Percentiles rank a stretch among this genome's conserved stretches.
phyloP scores from a whole-genome alignment of 2,329 filamentous ascomycete genomes.

The Xylaria sp. region DNA sequence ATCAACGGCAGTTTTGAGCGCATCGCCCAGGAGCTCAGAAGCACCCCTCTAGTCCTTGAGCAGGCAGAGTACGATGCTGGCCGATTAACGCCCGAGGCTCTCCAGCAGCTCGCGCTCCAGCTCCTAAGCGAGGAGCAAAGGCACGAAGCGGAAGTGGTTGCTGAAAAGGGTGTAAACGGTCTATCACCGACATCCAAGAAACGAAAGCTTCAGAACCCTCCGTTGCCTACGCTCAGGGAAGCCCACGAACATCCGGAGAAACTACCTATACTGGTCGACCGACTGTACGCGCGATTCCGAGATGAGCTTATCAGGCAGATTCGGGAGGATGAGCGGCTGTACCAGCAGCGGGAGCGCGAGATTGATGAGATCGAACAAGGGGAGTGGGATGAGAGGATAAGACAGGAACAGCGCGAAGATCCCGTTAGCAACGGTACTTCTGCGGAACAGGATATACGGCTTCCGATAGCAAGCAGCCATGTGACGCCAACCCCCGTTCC shows the following conservation, averaged over 20 bases:
- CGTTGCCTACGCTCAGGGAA: slow-evolving; percentile 73
- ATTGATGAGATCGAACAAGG: slow-evolving; percentile 74
- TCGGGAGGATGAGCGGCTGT: slow-evolving; percentile 76
- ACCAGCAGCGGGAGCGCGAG: slow-evolving; percentile 72
- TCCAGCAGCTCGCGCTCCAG: slow-evolving; percentile 81
- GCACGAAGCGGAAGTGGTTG: slow-evolving; percentile 57
- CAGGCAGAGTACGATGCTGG: slow-evolving; percentile 77
- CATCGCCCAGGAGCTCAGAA: slow-evolving; percentile 79
- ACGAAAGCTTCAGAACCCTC: slow-evolving; percentile 76
- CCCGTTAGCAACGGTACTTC: slow-evolving; percentile 35
- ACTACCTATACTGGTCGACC: slow-evolving; percentile 75
- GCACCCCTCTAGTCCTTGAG: slow-evolving; percentile 77
- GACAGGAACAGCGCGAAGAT: slow-evolving; percentile 37
- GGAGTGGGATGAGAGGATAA: slow-evolving; percentile 45
- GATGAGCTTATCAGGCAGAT: slow-evolving; percentile 77
- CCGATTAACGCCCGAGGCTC: slow-evolving; percentile 79
- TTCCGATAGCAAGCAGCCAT: slow-evolving; percentile 41
- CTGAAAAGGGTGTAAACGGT: slow-evolving; percentile 57
- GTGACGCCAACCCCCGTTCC: slow-evolving; percentile 32
- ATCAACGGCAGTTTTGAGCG: slow-evolving; percentile 73
- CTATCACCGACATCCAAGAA: slow-evolving; percentile 72
- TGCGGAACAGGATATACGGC: slow-evolving; percentile 34
- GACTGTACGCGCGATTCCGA: slow-evolving; percentile 80
- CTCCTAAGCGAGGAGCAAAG: slow-evolving; percentile 79
- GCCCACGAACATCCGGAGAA: slow-evolving; percentile 73